Percentiles rank a stretch among this genome's conserved stretches.
These are phyloP conservation scores for Emericellopsis atlantica DNA, from an alignment of 2,329 filamentous ascomycete genomes.

Conservation along the genomic window DNA sequence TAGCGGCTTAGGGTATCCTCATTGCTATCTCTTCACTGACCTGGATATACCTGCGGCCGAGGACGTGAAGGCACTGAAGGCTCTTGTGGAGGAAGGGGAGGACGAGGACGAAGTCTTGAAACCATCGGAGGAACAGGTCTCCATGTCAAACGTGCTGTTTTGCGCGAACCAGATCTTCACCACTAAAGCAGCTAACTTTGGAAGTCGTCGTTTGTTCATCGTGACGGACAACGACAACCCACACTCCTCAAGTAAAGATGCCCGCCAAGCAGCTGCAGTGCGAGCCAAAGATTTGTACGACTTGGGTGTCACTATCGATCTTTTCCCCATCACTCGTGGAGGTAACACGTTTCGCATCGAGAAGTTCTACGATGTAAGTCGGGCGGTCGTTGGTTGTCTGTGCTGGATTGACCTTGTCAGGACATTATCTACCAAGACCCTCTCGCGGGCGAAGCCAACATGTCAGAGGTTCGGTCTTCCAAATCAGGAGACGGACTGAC, in stretches of 20 bases:
- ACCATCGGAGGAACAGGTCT: conserved; percentile 55
- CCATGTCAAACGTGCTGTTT: conserved; percentile 84
- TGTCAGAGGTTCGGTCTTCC: conserved; percentile 42
- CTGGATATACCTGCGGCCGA: conserved; percentile 77
- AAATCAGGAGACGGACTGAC: conserved; percentile 64
- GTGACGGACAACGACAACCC: conserved; percentile 92
- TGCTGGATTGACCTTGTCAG: conserved; percentile 22
- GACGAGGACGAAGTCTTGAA: conserved; percentile 56
- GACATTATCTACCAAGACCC: conserved; percentile 84
- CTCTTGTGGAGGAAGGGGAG: conserved; percentile 66
- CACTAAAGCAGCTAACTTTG: conserved; percentile 87
- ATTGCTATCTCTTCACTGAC: conserved; percentile 86
- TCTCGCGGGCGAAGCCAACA: conserved; percentile 47
- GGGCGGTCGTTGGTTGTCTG: too few species aligned
- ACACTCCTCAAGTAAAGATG: conserved; percentile 57
- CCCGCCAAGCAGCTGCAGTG: conserved; percentile 66
- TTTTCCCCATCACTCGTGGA: conserved; percentile 73
- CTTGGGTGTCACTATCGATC: conserved; percentile 77
- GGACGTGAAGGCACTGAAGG: conserved; percentile 71
- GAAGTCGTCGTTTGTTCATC: conserved; percentile 84
- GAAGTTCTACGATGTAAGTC: conserved; percentile 78
- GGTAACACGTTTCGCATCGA: conserved; percentile 64
- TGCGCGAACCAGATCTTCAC: conserved; percentile 96
- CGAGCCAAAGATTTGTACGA: conserved; percentile 93
- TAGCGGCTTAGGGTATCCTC: conserved; percentile 58